Conservation (phyloP, 306 rosid species). For the Parietaria judaica region DNA sequence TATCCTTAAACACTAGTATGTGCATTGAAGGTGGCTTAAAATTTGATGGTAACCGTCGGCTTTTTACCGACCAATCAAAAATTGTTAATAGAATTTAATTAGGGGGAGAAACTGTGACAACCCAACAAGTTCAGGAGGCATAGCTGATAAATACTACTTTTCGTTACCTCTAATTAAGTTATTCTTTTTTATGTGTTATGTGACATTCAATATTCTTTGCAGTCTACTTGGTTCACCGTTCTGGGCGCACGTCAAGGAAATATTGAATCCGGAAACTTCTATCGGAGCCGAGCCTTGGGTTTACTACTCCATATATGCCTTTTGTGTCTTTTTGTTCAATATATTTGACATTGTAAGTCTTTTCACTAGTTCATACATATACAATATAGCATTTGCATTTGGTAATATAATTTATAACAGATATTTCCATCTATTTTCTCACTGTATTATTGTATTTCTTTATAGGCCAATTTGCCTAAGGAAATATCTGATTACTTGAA, state of each 20-base stretch:
- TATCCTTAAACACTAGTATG: too few species aligned
- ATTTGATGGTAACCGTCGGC: too few species aligned
- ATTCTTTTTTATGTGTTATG: too few species aligned
- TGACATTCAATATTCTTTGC: slow-evolving; percentile 16
- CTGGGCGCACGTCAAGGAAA: slow-evolving; percentile 84
- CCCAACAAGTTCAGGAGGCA: too few species aligned
- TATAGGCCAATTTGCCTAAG: slow-evolving; percentile 96
- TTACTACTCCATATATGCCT: slow-evolving; percentile 78
- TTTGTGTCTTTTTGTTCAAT: slow-evolving; percentile 86
- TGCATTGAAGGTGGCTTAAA: too few species aligned
- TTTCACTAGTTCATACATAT: slow-evolving; percentile 12
- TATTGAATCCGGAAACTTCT: slow-evolving; percentile 81
- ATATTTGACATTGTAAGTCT: slow-evolving; percentile 94
- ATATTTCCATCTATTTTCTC: slow-evolving; percentile 2
- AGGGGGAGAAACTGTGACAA: too few species aligned
- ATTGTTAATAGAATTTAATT: too few species aligned
- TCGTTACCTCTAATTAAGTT: too few species aligned
- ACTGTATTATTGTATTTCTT: slow-evolving; percentile 13
- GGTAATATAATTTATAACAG: not conserved
- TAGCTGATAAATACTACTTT: too few species aligned
- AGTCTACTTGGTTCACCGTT: slow-evolving; percentile 78
- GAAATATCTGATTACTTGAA: slow-evolving; percentile 97
- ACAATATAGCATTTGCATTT: slow-evolving; percentile 8
- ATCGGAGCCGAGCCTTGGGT: slow-evolving; percentile 96
- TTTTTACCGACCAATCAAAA: too few species aligned